Conservation (phyloP, 1,139 yeast species). For the Candida sp. region DNA sequence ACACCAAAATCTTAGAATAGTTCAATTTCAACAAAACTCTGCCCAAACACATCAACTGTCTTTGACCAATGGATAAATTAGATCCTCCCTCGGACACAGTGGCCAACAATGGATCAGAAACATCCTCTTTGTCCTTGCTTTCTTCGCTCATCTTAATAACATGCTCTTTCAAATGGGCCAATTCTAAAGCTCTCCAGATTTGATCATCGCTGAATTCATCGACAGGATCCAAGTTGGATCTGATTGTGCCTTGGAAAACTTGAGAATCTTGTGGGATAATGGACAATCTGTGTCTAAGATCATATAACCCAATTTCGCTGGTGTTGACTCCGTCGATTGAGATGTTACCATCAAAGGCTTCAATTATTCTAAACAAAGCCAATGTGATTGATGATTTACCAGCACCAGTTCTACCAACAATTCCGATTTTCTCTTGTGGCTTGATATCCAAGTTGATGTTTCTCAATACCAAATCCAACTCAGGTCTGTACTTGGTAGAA, state of each 20-base stretch:
- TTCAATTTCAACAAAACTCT: slow-evolving; percentile 56
- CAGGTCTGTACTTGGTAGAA: slow-evolving; percentile 86
- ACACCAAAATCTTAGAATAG: slow-evolving; percentile 33
- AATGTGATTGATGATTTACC: slow-evolving; percentile 93
- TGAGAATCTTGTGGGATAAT: slow-evolving; percentile 98
- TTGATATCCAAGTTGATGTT: slow-evolving; percentile 69
- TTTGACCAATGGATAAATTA: slow-evolving; percentile 41
- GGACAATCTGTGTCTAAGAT: slow-evolving; percentile 82
- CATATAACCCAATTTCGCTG: slow-evolving; percentile 74
- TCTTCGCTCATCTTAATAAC: slow-evolving; percentile 58
- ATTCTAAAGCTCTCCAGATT: slow-evolving; percentile 84
- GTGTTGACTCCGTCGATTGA: slow-evolving; percentile 76
- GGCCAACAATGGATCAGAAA: slow-evolving; percentile 61
- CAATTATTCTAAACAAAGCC: slow-evolving; percentile 90
- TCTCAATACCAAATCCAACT: slow-evolving; percentile 79
- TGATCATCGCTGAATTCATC: slow-evolving; percentile 69
- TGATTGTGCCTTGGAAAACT: slow-evolving; percentile 89
- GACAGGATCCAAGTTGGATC: slow-evolving; percentile 91
- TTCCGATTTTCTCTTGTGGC: slow-evolving; percentile 88
- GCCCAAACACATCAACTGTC: slow-evolving; percentile 41
- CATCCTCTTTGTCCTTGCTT: slow-evolving; percentile 21
- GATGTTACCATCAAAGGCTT: slow-evolving; percentile 75
- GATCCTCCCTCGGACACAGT: slow-evolving; percentile 50
- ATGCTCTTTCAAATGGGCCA: slow-evolving; percentile 84
- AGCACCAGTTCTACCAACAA: slow-evolving; percentile 97